Conservation (phyloP, 345 rosid species). For the Triadica sebifera region DNA sequence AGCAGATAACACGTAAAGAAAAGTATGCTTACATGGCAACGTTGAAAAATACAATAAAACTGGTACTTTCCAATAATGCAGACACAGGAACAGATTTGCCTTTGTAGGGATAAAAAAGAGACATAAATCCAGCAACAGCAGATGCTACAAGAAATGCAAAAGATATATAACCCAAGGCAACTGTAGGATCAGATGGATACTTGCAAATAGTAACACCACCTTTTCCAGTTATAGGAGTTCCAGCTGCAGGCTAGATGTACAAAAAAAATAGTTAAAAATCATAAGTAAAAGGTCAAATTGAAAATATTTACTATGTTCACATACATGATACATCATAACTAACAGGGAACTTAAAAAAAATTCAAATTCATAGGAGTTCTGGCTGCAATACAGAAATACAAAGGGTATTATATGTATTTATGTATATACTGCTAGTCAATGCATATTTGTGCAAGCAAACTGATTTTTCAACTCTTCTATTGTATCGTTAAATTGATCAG, state of each 20-base stretch:
- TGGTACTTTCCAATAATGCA: slow-evolving; percentile 56
- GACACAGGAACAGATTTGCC: slow-evolving; percentile 71
- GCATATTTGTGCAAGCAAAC: too few relatives aligned
- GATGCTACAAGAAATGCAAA: slow-evolving; percentile 54
- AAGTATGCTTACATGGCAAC: slow-evolving; percentile 60
- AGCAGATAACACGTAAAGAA: not conserved
- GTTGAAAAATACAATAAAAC: slow-evolving; percentile 65
- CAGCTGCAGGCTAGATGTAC: slow-evolving; percentile 55
- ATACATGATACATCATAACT: too few relatives aligned
- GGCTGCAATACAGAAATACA: not conserved
- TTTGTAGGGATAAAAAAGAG: slow-evolving; percentile 71
- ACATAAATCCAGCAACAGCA: slow-evolving; percentile 49
- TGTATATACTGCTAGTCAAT: too few relatives aligned
- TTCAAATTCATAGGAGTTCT: not conserved
- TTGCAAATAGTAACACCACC: slow-evolving; percentile 68
- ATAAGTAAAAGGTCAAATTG: not conserved
- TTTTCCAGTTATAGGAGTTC: slow-evolving; percentile 58
- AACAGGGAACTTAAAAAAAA: too few relatives aligned
- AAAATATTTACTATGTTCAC: too few relatives aligned
- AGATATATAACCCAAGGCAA: slow-evolving; percentile 63
- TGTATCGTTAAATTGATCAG: not conserved
- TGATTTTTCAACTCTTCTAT: not conserved
- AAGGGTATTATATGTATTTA: not conserved
- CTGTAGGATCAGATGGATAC: slow-evolving; percentile 74
- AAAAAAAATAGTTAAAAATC: not conserved